These are phyloP conservation scores for Yarrowia galli DNA, from an alignment of 1,139 yeast species.

Conservation along the genomic window DNA sequence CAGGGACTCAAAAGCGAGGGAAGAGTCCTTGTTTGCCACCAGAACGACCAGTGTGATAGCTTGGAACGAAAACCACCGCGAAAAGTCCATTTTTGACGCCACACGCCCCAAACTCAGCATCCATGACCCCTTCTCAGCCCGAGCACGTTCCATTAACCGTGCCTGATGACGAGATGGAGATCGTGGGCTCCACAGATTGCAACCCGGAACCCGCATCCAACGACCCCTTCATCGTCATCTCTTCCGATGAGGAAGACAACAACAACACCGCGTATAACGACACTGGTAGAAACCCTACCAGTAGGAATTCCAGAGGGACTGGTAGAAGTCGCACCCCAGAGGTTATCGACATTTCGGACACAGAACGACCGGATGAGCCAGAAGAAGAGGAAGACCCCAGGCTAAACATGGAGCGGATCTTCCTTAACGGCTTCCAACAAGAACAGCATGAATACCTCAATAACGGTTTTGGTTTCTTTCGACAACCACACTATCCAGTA, in stretches of 20 bases:
- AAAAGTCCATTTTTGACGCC: neutral
- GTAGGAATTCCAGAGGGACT: too few species aligned
- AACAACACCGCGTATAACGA: too few species aligned
- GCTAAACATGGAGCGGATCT: slow-evolving; percentile 4
- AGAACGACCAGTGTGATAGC: neutral
- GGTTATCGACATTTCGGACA: slow-evolving; percentile 11
- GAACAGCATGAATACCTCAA: neutral
- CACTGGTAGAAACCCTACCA: too few species aligned
- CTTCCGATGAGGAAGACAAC: slow-evolving; percentile 23
- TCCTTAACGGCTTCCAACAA: neutral
- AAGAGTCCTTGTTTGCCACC: slow-evolving; percentile 16
- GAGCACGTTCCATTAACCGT: neutral
- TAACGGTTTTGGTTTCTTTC: slow-evolving; percentile 8
- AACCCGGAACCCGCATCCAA: neutral
- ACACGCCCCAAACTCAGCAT: neutral
- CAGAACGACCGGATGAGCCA: slow-evolving; percentile 4
- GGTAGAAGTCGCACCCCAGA: neutral
- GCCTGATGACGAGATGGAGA: neutral
- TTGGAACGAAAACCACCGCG: neutral
- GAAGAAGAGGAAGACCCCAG: neutral
- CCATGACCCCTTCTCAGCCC: slow-evolving; percentile 1
- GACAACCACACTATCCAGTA: neutral
- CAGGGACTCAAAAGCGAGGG: slow-evolving; percentile 24
- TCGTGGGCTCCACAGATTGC: neutral
- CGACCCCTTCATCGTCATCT: neutral